Evolutionary conservation across 2,329 filamentous ascomycete genomes (phyloP).

Genomic region (Talaromyces sp.): DNA sequence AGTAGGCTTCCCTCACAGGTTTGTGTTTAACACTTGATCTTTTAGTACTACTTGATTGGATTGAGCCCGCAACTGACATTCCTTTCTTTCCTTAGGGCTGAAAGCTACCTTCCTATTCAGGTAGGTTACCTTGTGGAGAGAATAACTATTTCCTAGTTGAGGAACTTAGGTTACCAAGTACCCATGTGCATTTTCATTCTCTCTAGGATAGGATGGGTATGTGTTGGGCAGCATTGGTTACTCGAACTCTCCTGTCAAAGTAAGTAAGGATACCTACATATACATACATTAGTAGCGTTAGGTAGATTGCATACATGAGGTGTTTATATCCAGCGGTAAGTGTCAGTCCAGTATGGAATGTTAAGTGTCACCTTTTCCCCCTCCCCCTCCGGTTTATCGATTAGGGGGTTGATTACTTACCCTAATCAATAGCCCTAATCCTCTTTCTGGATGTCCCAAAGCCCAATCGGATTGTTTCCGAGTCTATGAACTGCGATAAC

Average conservation of each 20-base stretch:
- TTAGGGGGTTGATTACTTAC: background rate
- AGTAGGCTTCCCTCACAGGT: too few relatives aligned
- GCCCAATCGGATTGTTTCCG: background rate
- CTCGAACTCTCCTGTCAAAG: background rate
- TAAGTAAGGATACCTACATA: background rate
- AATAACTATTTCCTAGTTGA: background rate
- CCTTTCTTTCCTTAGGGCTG: background rate
- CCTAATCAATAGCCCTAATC: slow-evolving; percentile 6
- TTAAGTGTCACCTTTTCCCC: background rate
- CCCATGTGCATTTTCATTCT: background rate
- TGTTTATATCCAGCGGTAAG: background rate
- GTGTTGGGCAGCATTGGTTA: background rate
- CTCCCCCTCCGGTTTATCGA: too few relatives aligned
- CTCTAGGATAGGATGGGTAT: background rate
- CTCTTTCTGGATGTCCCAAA: background rate
- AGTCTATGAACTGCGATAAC: too few relatives aligned
- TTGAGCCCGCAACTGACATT: background rate
- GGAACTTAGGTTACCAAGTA: too few relatives aligned
- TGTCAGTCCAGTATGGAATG: background rate
- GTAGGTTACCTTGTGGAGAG: background rate
- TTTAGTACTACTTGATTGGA: background rate
- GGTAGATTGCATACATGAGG: background rate
- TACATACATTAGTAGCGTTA: background rate
- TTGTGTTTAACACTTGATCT: too few relatives aligned
- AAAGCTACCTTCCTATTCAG: background rate